phyloP scores from a whole-genome alignment of 139 green algal species.

The Asterochloris sp. region DNA sequence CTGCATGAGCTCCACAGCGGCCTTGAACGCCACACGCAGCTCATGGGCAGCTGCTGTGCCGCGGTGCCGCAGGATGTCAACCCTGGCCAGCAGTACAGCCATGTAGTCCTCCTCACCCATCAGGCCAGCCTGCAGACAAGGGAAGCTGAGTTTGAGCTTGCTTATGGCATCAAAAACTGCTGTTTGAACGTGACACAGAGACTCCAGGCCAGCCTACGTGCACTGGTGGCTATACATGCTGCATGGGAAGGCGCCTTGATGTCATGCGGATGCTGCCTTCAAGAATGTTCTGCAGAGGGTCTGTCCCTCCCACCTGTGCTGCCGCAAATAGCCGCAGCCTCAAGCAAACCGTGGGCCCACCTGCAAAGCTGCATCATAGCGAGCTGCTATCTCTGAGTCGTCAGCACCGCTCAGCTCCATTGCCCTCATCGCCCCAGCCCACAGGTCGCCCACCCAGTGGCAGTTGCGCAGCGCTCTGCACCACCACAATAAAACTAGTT shows the following conservation, averaged over 20 bases:
- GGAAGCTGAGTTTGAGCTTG: too few relatives aligned
- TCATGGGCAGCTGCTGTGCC: conserved; percentile 2
- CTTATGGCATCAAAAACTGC: too few relatives aligned
- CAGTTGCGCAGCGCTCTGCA: conserved; percentile 74
- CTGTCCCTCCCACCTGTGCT: conserved; percentile 4
- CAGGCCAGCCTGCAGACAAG: conserved; percentile 30
- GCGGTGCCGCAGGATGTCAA: conserved; percentile 55
- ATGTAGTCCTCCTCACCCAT: conserved; percentile 57
- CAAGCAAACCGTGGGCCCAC: background rate
- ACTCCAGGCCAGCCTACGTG: too few relatives aligned
- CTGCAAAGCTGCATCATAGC: background rate
- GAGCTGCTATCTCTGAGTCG: conserved; percentile 3
- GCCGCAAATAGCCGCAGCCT: background rate
- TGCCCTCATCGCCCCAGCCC: conserved; percentile 34
- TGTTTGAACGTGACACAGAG: too few relatives aligned
- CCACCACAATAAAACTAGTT: too few relatives aligned
- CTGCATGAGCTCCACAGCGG: conserved; percentile 19
- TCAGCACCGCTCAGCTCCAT: background rate
- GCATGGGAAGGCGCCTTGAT: too few relatives aligned
- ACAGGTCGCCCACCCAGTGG: conserved; percentile 76
- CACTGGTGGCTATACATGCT: too few relatives aligned
- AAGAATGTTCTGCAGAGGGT: background rate
- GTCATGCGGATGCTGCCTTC: too few relatives aligned
- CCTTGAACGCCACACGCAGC: conserved; percentile 17
- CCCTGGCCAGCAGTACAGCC: conserved; percentile 50